Conservation (phyloP, 2,329 filamentous ascomycete genomes). For the Neurospora sp. region DNA sequence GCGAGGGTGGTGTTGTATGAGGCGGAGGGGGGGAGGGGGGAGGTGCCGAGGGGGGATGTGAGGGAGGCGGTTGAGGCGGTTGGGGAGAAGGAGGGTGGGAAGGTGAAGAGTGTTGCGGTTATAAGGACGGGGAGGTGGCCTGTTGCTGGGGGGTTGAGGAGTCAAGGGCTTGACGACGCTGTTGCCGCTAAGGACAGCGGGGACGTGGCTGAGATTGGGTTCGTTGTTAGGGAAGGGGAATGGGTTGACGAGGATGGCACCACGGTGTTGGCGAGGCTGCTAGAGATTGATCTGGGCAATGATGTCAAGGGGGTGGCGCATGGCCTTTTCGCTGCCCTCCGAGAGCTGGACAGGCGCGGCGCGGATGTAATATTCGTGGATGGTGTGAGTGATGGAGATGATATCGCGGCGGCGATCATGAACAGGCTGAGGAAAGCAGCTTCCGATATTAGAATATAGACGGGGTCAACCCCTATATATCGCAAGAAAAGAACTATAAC, state of each 20-base stretch:
- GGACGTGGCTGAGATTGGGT: conserved; percentile 20
- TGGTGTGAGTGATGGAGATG: conserved; percentile 68
- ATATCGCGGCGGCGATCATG: conserved; percentile 81
- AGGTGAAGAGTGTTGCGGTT: conserved; percentile 34
- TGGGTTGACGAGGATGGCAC: conserved; percentile 26
- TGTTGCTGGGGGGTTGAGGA: conserved; percentile 30
- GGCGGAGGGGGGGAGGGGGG: conserved; percentile 21
- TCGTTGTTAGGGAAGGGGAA: conserved; percentile 32
- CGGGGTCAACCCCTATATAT: neutral
- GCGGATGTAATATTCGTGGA: conserved; percentile 86
- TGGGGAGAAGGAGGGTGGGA: conserved; percentile 7
- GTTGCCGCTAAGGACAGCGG: conserved; percentile 11
- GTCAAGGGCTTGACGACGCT: conserved; percentile 18
- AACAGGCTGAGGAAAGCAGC: conserved; percentile 74
- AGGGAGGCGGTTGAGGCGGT: conserved; percentile 7
- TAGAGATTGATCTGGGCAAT: conserved; percentile 65
- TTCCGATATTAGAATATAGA: conserved; percentile 45
- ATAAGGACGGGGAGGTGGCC: conserved; percentile 48
- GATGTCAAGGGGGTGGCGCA: conserved; percentile 69
- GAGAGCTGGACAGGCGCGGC: conserved; percentile 70
- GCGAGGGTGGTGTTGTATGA: conserved; percentile 82
- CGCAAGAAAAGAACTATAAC: conserved; percentile 19
- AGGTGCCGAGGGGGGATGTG: conserved; percentile 5
- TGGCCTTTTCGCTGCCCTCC: conserved; percentile 76
- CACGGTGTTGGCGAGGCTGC: conserved; percentile 31